phyloP scores from a whole-genome alignment of 352 stramenopile species.

The Phytophthora nicotianae region DNA sequence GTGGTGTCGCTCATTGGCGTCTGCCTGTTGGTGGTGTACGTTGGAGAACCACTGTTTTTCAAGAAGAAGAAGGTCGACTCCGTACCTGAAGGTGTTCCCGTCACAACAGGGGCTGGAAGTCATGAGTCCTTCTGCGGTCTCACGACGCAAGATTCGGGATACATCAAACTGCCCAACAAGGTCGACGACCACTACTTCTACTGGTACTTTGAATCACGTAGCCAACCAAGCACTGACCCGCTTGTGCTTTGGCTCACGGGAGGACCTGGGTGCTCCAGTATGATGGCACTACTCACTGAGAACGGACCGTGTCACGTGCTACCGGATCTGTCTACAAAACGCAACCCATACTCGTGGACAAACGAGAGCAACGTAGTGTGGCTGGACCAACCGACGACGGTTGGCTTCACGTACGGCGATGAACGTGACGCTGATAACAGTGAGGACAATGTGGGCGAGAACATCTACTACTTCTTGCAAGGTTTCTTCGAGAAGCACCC shows the following conservation, averaged over 20 bases:
- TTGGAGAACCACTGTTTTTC: constrained; percentile 21
- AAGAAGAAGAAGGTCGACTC: background rate
- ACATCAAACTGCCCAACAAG: constrained; percentile 69
- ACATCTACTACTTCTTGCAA: constrained; percentile 76
- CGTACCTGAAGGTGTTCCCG: constrained; percentile 17
- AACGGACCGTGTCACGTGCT: constrained; percentile 70
- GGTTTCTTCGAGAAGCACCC: constrained; percentile 68
- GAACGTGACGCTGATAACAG: constrained; percentile 42
- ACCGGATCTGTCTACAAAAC: constrained; percentile 46
- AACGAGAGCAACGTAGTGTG: constrained; percentile 70
- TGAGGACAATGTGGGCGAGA: constrained; percentile 63
- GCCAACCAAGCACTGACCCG: constrained; percentile 49
- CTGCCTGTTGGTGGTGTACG: constrained; percentile 26
- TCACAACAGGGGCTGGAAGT: background rate
- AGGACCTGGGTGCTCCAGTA: constrained; percentile 62
- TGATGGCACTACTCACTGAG: constrained; percentile 66
- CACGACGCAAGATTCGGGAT: constrained; percentile 60
- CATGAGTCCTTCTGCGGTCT: constrained; percentile 55
- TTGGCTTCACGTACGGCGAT: constrained; percentile 61
- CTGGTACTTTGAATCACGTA: constrained; percentile 73
- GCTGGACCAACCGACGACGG: constrained; percentile 66
- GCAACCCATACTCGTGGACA: constrained; percentile 71
- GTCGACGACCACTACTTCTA: constrained; percentile 80
- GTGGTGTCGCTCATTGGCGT: constrained; percentile 23
- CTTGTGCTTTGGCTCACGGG: constrained; percentile 72